phyloP scores from a whole-genome alignment of 2,329 filamentous ascomycete species.

The Hortaea sp. region DNA sequence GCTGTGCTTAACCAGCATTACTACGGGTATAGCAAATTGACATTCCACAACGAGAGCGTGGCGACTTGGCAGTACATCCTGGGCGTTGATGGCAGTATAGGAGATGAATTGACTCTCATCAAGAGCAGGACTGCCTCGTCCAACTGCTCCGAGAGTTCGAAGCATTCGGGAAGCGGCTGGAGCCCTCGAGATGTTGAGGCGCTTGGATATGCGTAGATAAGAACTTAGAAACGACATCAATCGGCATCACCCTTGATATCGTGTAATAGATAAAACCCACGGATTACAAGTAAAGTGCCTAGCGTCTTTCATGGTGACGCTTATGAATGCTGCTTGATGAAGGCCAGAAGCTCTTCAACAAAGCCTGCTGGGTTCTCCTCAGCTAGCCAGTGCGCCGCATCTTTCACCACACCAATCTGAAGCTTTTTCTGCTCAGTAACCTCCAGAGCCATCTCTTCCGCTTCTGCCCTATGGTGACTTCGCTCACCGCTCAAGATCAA shows the following conservation, averaged over 20 bases:
- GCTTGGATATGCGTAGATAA: background rate
- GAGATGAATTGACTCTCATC: constrained; percentile 14
- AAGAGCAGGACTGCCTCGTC: constrained; percentile 6
- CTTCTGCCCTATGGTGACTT: constrained; percentile 13
- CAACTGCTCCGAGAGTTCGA: too few species aligned
- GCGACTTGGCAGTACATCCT: constrained; percentile 39
- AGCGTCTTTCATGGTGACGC: too few species aligned
- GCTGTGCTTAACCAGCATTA: constrained; percentile 35
- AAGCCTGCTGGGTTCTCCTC: constrained; percentile 30
- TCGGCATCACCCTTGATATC: too few species aligned
- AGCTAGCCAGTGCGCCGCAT: constrained; percentile 17
- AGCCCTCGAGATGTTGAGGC: background rate
- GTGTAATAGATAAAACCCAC: too few species aligned
- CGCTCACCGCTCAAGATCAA: constrained; percentile 18
- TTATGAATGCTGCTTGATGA: constrained; percentile 4
- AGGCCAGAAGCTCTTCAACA: constrained; percentile 19
- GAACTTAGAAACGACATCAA: too few species aligned
- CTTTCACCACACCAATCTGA: constrained; percentile 14
- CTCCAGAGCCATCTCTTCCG: constrained; percentile 13
- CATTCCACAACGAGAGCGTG: constrained; percentile 31
- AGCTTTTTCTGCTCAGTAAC: constrained; percentile 10
- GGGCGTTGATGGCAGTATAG: constrained; percentile 23
- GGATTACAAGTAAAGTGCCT: too few species aligned
- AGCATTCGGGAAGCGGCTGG: background rate
- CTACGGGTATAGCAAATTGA: constrained; percentile 42